Conservation (phyloP, 805 yeast species). For the Myxozyma geophila region DNA sequence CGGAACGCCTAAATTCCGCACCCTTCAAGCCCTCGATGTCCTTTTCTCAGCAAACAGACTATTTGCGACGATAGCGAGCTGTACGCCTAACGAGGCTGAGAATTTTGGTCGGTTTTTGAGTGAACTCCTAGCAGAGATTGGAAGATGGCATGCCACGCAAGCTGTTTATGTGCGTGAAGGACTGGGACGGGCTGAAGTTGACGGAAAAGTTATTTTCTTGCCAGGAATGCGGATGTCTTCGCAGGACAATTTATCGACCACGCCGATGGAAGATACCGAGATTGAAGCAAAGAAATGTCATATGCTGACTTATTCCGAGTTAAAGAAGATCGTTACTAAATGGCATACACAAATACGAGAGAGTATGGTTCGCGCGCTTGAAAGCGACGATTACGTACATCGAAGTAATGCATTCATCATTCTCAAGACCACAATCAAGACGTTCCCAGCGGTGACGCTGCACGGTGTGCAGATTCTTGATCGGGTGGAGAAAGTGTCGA, state of each 20-base stretch:
- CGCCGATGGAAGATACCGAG: slow-evolving; percentile 6
- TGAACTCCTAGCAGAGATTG: slow-evolving; percentile 56
- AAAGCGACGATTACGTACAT: slow-evolving; percentile 68
- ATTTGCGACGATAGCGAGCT: slow-evolving; percentile 67
- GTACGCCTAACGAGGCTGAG: slow-evolving; percentile 79
- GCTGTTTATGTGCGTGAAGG: slow-evolving; percentile 45
- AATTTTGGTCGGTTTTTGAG: slow-evolving; percentile 76
- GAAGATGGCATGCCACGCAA: slow-evolving; percentile 51
- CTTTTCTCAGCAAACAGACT: slow-evolving; percentile 42
- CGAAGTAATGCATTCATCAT: slow-evolving; percentile 80
- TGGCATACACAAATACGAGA: slow-evolving; percentile 61
- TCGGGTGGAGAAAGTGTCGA: slow-evolving; percentile 54
- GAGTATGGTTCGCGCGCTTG: slow-evolving; percentile 52
- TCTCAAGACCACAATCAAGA: slow-evolving; percentile 64
- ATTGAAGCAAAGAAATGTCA: slow-evolving; percentile 26
- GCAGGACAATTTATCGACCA: neutral
- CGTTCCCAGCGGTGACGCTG: slow-evolving; percentile 69
- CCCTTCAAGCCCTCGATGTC: slow-evolving; percentile 50
- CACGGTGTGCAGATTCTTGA: slow-evolving; percentile 62
- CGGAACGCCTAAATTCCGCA: slow-evolving; percentile 48
- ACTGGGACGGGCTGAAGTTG: slow-evolving; percentile 36
- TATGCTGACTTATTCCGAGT: slow-evolving; percentile 45
- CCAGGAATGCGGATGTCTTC: slow-evolving; percentile 39
- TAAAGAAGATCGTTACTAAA: slow-evolving; percentile 51
- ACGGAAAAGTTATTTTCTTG: slow-evolving; percentile 33